Evolutionary conservation across 2,329 filamentous ascomycete species (phyloP), one percentile per base, ranked within the genome.

Genomic region (Tolypocladium cylindrosporum): DNA sequence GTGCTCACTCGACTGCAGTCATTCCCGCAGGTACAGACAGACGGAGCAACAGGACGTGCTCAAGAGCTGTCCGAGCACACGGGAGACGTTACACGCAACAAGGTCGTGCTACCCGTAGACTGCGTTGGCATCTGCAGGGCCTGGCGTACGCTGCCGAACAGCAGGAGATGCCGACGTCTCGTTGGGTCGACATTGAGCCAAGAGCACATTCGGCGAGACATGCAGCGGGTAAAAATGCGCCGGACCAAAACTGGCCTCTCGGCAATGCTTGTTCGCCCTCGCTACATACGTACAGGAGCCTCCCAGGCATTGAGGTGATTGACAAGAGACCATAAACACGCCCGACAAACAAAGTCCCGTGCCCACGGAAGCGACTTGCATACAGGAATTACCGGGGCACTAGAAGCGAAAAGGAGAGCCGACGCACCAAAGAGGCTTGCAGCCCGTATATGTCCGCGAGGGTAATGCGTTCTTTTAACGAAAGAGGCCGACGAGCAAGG

Each of bases 231-330:
- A 51, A 36, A 36, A n/a, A 36, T 45, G 27, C 59, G 69, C 66
- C 62, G 66, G 67, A 64, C 73, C 72, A 75, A 75, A 74, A 75
- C 67, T 74, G 70, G 67, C 61, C 69, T 73, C 70, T 62, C 55
- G 64, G 70, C 66, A 69, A 68, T 68, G 65, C 60, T 69, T 67
- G 64, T 55, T 63, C 67, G 60, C 61, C 64, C 60, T 64, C 58
- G 61, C 63, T 67, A 67, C 65, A 58, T 66, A 67, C 64, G 58
- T 66, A 64, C 59, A 61, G 41, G 24, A 65, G 62, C 64, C 66
- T 67, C 61, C 64, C 66, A 62, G 54, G 60, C 64, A 62, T 64
- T 66, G 57, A 58, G 19, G 52, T 56, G 48, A 50, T 68, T 69
- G 60, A 67, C 66, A 63, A 64, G 66, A 71, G 63, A 66, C 70